A percentile compares a stretch with the other conserved stretches of the same genome.
Conservation (phyloP, 2,329 filamentous ascomycete genomes). For the Ophiostoma ips region DNA sequence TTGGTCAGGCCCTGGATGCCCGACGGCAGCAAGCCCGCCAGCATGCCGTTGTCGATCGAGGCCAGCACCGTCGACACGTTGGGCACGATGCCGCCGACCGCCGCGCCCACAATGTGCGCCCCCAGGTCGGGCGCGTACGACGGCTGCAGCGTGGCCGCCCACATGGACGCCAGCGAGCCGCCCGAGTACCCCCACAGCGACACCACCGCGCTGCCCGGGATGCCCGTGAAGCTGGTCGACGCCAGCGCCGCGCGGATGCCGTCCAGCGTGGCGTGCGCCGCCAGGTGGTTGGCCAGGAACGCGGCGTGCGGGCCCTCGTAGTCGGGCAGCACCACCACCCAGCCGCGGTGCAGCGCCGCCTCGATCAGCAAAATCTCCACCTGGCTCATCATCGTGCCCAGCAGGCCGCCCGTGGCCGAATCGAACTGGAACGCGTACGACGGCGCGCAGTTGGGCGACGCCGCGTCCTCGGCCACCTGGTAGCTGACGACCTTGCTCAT, state of each 20-base stretch:
- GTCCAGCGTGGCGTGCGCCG: conserved; percentile 24
- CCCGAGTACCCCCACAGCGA: conserved; percentile 41
- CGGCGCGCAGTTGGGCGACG: conserved; percentile 24
- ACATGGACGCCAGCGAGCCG: conserved; percentile 31
- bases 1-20: conserved; percentile 12
- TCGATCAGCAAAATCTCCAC: conserved; percentile 16
- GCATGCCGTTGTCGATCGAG: conserved; percentile 20
- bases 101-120: conserved; percentile 15
- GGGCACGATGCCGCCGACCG: conserved; percentile 29
- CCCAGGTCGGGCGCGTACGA: conserved; percentile 33
- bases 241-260: conserved; percentile 1
- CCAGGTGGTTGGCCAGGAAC: conserved; percentile 26
- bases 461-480: conserved; percentile 26
- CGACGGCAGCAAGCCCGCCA: conserved; percentile 16
- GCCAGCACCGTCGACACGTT: conserved; percentile 26
- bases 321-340: conserved; percentile 31
- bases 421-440: conserved; percentile 20
- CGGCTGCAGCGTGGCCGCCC: conserved; percentile 31
- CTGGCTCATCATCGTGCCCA: conserved; percentile 12
- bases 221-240: conserved; percentile 12
- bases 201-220: conserved; percentile 17
- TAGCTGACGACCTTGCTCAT: conserved; percentile 22
- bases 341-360: conserved; percentile 26
- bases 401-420: background rate
- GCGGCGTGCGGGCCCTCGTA: conserved; percentile 27